phyloP scores from a whole-genome alignment of 768 basidiomycete species.

The Leccinum ochraceum region DNA sequence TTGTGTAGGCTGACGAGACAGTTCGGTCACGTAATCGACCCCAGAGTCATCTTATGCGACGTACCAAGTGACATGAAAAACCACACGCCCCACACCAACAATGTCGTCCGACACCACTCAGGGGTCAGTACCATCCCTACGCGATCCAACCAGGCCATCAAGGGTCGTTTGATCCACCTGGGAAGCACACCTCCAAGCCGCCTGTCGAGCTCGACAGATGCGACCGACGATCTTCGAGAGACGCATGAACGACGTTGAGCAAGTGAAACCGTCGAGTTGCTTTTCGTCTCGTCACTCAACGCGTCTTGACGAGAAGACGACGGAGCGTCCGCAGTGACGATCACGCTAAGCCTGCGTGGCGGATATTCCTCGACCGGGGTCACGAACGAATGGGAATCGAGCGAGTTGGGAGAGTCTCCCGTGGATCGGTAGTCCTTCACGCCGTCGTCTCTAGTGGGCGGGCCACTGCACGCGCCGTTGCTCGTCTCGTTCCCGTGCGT shows the following conservation, averaged over 20 bases:
- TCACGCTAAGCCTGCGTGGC: conserved; percentile 23
- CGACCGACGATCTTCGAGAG: conserved; percentile 41
- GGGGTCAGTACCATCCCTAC: conserved; percentile 70
- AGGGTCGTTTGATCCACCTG: conserved; percentile 53
- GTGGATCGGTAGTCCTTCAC: conserved; percentile 32
- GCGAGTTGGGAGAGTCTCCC: conserved; percentile 30
- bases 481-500: conserved; percentile 16
- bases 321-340: conserved; percentile 30
- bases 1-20: conserved; percentile 66
- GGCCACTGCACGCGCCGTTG: conserved; percentile 7
- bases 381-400: conserved; percentile 27
- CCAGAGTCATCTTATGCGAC: conserved; percentile 23
- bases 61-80: conserved; percentile 72
- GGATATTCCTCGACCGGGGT: conserved; percentile 31
- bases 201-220: conserved; percentile 40
- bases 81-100: conserved; percentile 83
- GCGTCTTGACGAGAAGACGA: conserved; percentile 18
- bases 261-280: neutral
- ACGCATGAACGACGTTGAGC: conserved; percentile 6
- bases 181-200: conserved; percentile 48
- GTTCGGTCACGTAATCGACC: neutral
- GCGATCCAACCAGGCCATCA: conserved; percentile 69
- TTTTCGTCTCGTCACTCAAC: conserved; percentile 21
- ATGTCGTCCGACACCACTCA: conserved; percentile 74
- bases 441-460: conserved; percentile 17